phyloP scores from a whole-genome alignment of 306 rosid species.

The Castanopsis chinensis region DNA sequence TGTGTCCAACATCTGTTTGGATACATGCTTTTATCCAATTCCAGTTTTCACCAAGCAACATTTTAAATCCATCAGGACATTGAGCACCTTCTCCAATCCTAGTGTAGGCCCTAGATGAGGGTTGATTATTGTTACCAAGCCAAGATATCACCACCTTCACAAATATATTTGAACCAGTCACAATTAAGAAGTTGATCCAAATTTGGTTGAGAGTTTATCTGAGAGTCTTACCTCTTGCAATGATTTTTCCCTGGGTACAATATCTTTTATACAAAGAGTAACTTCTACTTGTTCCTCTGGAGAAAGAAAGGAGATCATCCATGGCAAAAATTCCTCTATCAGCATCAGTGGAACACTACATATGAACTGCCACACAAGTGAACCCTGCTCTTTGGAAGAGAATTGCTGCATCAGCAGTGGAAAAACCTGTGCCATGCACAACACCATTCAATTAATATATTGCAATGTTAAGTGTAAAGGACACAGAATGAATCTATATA shows the following conservation, averaged over 20 bases:
- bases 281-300: constrained; percentile 57
- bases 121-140: constrained; percentile 44
- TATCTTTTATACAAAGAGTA: constrained; percentile 47
- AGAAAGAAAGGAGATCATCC: constrained; percentile 69
- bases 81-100: constrained; percentile 36
- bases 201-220: constrained; percentile 13
- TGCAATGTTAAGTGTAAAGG: not conserved
- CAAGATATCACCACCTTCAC: constrained; percentile 77
- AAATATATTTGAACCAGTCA: constrained; percentile 32
- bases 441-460: constrained; percentile 1
- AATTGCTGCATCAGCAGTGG: constrained; percentile 70
- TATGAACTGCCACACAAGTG: constrained; percentile 85
- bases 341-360: constrained; percentile 79
- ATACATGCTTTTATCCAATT: constrained; percentile 13
- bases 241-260: constrained; percentile 64
- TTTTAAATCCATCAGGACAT: constrained; percentile 32
- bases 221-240: constrained; percentile 67
- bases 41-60: constrained; percentile 35
- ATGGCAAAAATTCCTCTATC: constrained; percentile 60
- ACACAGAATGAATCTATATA: not conserved
- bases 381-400: constrained; percentile 66
- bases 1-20: constrained; percentile 42
- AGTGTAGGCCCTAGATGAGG: constrained; percentile 17
- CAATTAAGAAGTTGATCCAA: constrained; percentile 14
- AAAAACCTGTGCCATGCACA: constrained; percentile 56